Conservation (phyloP, 2,329 filamentous ascomycete genomes). For the Diaporthe longicolla region DNA sequence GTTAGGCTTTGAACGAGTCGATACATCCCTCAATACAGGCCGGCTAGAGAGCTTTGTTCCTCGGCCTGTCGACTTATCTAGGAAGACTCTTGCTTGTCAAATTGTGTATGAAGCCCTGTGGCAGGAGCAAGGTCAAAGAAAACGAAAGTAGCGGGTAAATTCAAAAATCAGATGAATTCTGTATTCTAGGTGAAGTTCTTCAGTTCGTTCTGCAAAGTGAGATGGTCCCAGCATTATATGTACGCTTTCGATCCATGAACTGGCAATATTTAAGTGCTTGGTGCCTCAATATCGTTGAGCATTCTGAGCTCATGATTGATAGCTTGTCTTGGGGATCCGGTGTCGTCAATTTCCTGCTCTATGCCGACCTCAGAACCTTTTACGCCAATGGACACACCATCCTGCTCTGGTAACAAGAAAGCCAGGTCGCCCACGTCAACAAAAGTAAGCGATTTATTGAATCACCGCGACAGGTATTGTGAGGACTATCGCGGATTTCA, state of each 20-base stretch:
- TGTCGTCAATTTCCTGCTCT: neutral
- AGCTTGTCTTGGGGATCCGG: neutral
- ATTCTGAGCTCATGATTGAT: neutral
- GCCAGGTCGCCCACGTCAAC: neutral
- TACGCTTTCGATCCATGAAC: neutral
- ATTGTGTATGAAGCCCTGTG: neutral
- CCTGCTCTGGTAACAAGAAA: neutral
- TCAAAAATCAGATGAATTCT: neutral
- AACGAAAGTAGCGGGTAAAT: neutral
- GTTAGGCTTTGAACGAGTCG: neutral
- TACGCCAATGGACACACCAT: neutral
- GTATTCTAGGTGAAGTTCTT: neutral
- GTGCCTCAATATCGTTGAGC: neutral
- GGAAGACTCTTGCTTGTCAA: neutral
- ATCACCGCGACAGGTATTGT: neutral
- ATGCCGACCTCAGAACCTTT: neutral
- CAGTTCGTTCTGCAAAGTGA: too few relatives aligned
- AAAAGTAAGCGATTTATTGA: neutral
- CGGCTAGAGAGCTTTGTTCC: neutral
- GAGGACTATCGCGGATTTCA: neutral
- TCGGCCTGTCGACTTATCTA: neutral
- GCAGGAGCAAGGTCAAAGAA: neutral
- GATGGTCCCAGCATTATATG: too few relatives aligned
- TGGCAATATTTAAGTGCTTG: neutral
- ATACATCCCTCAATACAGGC: neutral